A percentile compares a stretch with the other conserved stretches of the same genome.
Evolutionary conservation across 2,329 filamentous ascomycete genomes (phyloP).

Genomic region (Amauroascus niger): DNA sequence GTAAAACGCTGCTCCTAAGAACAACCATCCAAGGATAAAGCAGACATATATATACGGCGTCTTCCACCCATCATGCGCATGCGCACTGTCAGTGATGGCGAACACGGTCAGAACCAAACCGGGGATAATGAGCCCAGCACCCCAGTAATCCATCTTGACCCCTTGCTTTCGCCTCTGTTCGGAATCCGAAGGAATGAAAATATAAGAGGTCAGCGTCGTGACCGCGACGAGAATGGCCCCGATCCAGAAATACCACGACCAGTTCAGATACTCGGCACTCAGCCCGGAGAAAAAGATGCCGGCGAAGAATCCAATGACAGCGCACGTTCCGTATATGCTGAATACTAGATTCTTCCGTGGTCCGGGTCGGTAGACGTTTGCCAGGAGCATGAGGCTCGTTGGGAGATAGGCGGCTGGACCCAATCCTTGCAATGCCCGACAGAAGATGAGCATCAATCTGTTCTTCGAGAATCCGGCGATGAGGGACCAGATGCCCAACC

Average conservation of each 20-base stretch:
- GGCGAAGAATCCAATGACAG: slow-evolving; percentile 41
- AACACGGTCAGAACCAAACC: slow-evolving; percentile 63
- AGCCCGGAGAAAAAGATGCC: slow-evolving; percentile 59
- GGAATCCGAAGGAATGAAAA: slow-evolving; percentile 44
- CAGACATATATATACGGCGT: slow-evolving; percentile 62
- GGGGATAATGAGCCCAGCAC: slow-evolving; percentile 50
- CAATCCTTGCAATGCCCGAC: slow-evolving; percentile 63
- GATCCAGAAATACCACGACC: slow-evolving; percentile 62
- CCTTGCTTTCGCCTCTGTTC: slow-evolving; percentile 28
- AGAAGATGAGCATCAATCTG: slow-evolving; percentile 61
- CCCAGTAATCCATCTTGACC: slow-evolving; percentile 60
- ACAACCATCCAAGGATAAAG: slow-evolving; percentile 52
- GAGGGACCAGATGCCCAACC: slow-evolving; percentile 61
- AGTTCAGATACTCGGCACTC: slow-evolving; percentile 45
- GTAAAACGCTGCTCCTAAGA: slow-evolving; percentile 54
- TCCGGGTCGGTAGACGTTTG: slow-evolving; percentile 55
- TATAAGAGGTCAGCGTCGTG: slow-evolving; percentile 38
- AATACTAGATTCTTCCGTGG: slow-evolving; percentile 59
- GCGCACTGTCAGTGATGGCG: slow-evolving; percentile 62
- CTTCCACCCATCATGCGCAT: slow-evolving; percentile 60
- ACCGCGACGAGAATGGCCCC: slow-evolving; percentile 46
- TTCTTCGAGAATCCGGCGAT: slow-evolving; percentile 60
- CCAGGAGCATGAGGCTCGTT: slow-evolving; percentile 56
- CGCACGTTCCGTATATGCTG: slow-evolving; percentile 49
- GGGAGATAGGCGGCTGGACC: slow-evolving; percentile 64